A percentile compares a stretch with the other conserved stretches of the same genome.
Evolutionary conservation across 257 asterid genomes (phyloP).

Genomic region (Marsdenia floribunda): DNA sequence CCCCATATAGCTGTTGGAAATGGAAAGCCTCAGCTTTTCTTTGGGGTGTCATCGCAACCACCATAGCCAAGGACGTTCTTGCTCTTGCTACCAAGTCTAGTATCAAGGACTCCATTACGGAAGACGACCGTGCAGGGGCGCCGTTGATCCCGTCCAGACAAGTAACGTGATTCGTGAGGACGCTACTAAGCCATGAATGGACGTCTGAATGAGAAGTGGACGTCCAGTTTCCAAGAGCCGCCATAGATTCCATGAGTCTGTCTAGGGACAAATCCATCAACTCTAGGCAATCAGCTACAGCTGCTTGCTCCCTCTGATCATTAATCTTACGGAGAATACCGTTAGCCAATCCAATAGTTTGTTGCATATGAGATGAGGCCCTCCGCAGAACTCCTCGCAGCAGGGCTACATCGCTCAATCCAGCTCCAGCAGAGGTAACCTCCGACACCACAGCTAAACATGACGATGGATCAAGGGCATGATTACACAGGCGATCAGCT

Average conservation of each 20-base stretch:
- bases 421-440: constrained; percentile 6
- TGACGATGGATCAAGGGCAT: constrained; percentile 19
- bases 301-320: constrained; percentile 7
- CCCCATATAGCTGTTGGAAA: neutral
- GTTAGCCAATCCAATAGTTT: constrained; percentile 11
- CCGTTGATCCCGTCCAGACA: constrained; percentile 20
- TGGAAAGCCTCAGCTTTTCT: neutral
- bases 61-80: constrained; percentile 22
- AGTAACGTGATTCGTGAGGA: constrained; percentile 27
- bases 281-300: constrained; percentile 26
- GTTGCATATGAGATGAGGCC: constrained; percentile 3
- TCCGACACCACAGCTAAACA: constrained; percentile 17
- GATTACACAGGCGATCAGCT: constrained; percentile 5
- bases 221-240: constrained; percentile 11
- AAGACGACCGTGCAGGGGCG: neutral
- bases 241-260: constrained; percentile 24
- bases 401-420: neutral
- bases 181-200: constrained; percentile 30
- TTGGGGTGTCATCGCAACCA: constrained; percentile 13
- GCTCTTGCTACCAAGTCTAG: constrained; percentile 21
- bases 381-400: constrained; percentile 13
- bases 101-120: constrained; percentile 17
- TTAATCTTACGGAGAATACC: constrained; percentile 14
- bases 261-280: constrained; percentile 31
- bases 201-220: constrained; percentile 11